phyloP scores from a whole-genome alignment of 805 yeast genomes.

The Wickerhamomyces subpelliculosus region DNA sequence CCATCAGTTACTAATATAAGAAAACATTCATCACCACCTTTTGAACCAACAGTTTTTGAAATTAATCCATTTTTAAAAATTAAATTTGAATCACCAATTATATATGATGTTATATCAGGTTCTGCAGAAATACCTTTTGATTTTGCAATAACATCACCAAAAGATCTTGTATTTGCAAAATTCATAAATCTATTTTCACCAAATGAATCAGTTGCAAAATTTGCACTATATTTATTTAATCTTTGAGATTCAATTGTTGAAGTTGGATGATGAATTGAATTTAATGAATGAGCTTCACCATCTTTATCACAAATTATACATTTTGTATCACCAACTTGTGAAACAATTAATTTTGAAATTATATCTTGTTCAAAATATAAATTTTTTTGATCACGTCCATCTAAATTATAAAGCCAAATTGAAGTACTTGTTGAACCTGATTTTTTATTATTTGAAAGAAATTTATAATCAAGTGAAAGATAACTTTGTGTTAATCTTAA shows the following conservation, averaged over 20 bases:
- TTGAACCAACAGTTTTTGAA: constrained; percentile 19
- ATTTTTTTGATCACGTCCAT: constrained; percentile 21
- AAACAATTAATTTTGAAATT: constrained; percentile 61
- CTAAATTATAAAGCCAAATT: constrained; percentile 44
- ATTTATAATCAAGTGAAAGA: constrained; percentile 58
- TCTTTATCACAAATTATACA: constrained; percentile 76
- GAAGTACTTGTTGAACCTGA: constrained; percentile 73
- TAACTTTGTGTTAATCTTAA: constrained; percentile 58
- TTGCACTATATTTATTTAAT: constrained; percentile 54
- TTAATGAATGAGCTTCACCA: constrained; percentile 75
- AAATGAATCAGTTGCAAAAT: constrained; percentile 76
- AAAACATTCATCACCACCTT: constrained; percentile 84
- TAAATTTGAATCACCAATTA: constrained; percentile 54
- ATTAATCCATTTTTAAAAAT: constrained; percentile 23
- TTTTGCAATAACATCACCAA: constrained; percentile 83
- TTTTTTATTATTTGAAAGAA: constrained; percentile 26
- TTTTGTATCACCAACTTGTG: constrained; percentile 91
- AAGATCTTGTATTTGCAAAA: constrained; percentile 87
- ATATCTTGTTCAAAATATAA: constrained; percentile 51
- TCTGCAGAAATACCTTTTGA: constrained; percentile 84
- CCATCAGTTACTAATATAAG: constrained; percentile 85
- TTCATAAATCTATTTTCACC: constrained; percentile 81
- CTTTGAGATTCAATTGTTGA: constrained; percentile 73
- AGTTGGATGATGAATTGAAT: constrained; percentile 81
- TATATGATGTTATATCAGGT: constrained; percentile 71